Base-by-base conservation (phyloP, 73 alveolate genomes). In the Paraurostyla sp. region DNA sequence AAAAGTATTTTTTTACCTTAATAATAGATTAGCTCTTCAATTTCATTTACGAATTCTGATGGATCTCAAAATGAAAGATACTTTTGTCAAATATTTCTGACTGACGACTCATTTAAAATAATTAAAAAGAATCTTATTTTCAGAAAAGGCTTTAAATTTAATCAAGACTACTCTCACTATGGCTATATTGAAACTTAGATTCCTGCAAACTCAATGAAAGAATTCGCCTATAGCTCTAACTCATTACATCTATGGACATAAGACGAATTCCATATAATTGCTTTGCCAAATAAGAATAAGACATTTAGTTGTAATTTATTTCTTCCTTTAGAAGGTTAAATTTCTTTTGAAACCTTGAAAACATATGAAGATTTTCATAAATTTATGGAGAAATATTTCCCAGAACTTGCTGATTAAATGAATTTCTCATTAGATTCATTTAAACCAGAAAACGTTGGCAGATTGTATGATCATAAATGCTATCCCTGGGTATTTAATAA, bases 401-500 rank as follows among this genome's bases (percentile, higher is more conserved):
- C 65, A 20, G 71, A 40, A 20, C 11, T 65, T 38, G 56, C 56
- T 1, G 82, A 65, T 22, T 11, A 11, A 13, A 38, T 65, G 82
- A 38, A 13, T 11, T 65, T 6, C 36, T 0, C 35, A 22, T 16
- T 38, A 13, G 59, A 33, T 25, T 1, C 32, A 25, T 16, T 73
- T 11, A 48, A n/a, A 2, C 18, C 50, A 9, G 71, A 49, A 0
- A 48, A 43, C 29, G 49, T 48, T 25, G 65, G 65, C 0, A 22
- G 69, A 45, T 29, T 43, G 2, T 43, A 23, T 16, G 71, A 48
- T 48, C 20, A 48, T 27, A 73, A 73, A 48, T 73, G 86, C 71
- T 43, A 45, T 48, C 86, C 86, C 13, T 73, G 86, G 86, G 71
- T 30, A 2, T 73, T 73, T 27, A 49, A 49, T 46, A 73, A 73